Evolutionary conservation across 2,329 filamentous ascomycete species (phyloP).

Genomic region (Chaetomium sp.): DNA sequence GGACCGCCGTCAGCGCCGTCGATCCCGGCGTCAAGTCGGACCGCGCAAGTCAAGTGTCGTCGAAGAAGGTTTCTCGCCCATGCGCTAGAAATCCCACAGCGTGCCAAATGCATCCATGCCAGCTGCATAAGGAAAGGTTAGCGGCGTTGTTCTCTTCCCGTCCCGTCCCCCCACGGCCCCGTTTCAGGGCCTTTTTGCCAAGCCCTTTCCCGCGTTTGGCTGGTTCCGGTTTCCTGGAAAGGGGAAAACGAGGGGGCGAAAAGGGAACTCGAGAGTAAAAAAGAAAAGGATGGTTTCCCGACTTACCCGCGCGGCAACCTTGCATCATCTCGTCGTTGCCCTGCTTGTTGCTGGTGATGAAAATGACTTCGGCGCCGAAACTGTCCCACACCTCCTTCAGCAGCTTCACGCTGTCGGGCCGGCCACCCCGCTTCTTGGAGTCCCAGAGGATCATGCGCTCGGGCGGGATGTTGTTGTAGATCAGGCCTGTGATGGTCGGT

Average conservation of each 20-base stretch:
- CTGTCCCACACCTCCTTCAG: slow-evolving; percentile 34
- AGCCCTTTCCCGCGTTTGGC: not conserved
- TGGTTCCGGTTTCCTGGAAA: not conserved
- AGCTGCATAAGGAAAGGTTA: slow-evolving; percentile 21
- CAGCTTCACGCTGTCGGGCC: slow-evolving; percentile 33
- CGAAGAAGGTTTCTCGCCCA: not conserved
- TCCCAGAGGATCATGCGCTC: slow-evolving; percentile 39
- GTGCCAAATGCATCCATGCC: slow-evolving; percentile 35
- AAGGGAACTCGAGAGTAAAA: not conserved
- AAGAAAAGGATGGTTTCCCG: not conserved
- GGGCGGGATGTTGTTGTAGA: slow-evolving; percentile 34
- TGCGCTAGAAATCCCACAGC: slow-evolving; percentile 34
- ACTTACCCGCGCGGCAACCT: slow-evolving; percentile 33
- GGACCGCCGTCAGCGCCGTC: no score
- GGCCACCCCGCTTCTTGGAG: slow-evolving; percentile 35
- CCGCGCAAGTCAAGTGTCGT: not conserved
- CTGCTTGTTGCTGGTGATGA: slow-evolving; percentile 36
- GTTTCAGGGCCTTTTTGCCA: not conserved
- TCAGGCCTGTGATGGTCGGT: slow-evolving; percentile 33
- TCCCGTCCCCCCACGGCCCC: not conserved
- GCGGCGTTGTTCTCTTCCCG: not conserved
- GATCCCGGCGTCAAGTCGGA: not conserved
- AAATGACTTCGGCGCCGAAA: slow-evolving; percentile 37
- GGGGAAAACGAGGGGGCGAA: not conserved
- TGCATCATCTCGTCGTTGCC: slow-evolving; percentile 40